Conservation (phyloP, 148 eudicot genomes). For the Spergularia bocconei region DNA sequence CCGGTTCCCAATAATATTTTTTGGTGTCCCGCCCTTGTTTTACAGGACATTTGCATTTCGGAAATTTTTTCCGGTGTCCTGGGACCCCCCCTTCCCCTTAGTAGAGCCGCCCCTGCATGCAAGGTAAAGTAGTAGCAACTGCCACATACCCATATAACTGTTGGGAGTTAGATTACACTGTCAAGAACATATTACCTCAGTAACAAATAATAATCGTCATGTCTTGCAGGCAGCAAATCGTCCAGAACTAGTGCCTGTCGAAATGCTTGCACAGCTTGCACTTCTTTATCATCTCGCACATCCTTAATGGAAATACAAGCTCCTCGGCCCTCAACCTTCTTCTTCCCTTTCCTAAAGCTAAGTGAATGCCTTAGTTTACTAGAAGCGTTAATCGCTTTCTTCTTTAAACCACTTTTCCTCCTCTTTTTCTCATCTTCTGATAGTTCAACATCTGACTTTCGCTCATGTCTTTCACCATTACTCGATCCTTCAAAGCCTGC, state of each 20-base stretch:
- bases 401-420: slow-evolving; percentile 43
- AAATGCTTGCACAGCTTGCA: slow-evolving; percentile 67
- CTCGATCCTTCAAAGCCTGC: slow-evolving; percentile 37
- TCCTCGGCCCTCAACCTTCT: slow-evolving; percentile 27
- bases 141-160: background rate
- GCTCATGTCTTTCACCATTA: slow-evolving; percentile 35
- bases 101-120: too few species aligned
- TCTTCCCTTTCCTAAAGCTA: slow-evolving; percentile 38
- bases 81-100: too few species aligned
- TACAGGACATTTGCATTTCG: too few species aligned
- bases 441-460: slow-evolving; percentile 38
- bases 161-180: background rate
- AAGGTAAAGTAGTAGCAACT: background rate
- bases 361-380: slow-evolving; percentile 43
- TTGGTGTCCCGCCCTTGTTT: too few species aligned
- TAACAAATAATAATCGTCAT: slow-evolving; percentile 69
- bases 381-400: slow-evolving; percentile 54
- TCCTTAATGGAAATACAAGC: slow-evolving; percentile 42
- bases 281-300: slow-evolving; percentile 60
- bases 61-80: too few species aligned
- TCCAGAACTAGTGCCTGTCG: slow-evolving; percentile 54
- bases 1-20: too few species aligned
- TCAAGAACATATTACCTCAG: slow-evolving; percentile 49
- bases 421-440: slow-evolving; percentile 45
- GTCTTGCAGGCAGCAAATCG: slow-evolving; percentile 66